phyloP scores from a whole-genome alignment of 306 rosid species.

The Adenanthera pavonina region DNA sequence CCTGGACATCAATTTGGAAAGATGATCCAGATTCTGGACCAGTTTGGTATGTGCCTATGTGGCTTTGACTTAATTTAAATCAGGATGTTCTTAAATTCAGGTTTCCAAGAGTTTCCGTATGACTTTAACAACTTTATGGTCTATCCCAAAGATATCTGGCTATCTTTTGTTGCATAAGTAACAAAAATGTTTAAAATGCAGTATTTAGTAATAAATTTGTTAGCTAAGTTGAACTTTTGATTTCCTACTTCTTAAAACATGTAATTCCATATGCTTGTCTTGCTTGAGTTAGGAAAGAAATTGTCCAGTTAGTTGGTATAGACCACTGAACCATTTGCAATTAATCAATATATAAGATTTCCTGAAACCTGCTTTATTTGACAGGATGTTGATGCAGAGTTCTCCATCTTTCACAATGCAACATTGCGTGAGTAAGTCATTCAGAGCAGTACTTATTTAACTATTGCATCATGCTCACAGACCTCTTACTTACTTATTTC shows the following conservation, averaged over 20 bases:
- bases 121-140: constrained; percentile 23
- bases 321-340: constrained; percentile 14
- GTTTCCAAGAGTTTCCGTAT: constrained; percentile 24
- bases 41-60: constrained; percentile 1
- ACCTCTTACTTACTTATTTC: constrained; percentile 54
- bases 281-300: constrained; percentile 35
- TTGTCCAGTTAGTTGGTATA: constrained; percentile 30
- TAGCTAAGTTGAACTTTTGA: constrained; percentile 15
- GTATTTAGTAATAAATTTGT: constrained; percentile 1
- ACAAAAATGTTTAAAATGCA: constrained; percentile 15
- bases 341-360: constrained; percentile 26
- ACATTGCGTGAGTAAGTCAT: constrained; percentile 88
- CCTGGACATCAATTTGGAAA: constrained; percentile 28
- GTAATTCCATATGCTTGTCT: constrained; percentile 22
- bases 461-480: constrained; percentile 29
- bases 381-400: constrained; percentile 95
- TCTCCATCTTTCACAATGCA: constrained; percentile 84
- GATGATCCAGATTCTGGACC: constrained; percentile 19
- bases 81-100: constrained; percentile 27
- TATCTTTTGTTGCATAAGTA: neutral
- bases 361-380: constrained; percentile 32
- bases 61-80: constrained; percentile 31
- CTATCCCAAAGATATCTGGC: constrained; percentile 14
- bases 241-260: constrained; percentile 10
- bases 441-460: constrained; percentile 24